phyloP scores from a whole-genome alignment of 192 early-diverging fungal species.

The Backusella liffmaniae region DNA sequence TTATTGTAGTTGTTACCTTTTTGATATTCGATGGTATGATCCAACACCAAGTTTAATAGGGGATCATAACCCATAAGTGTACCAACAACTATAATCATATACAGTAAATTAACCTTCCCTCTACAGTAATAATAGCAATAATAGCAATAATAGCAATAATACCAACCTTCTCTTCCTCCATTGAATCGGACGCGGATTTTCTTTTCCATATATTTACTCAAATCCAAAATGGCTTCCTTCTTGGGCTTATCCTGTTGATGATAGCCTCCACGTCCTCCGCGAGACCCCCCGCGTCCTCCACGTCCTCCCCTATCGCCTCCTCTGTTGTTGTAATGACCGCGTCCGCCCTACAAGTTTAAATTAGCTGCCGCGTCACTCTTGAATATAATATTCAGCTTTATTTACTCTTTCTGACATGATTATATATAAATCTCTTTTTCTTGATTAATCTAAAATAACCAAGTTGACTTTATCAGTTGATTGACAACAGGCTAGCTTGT shows the following conservation, averaged over 20 bases:
- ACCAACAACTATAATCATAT: conserved; percentile 68
- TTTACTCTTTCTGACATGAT: conserved; percentile 10
- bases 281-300: conserved; percentile 50
- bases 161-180: conserved; percentile 87
- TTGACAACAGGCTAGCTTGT: background rate
- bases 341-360: background rate
- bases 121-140: background rate
- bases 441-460: background rate
- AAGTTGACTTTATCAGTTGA: background rate
- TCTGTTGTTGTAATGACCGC: conserved; percentile 24
- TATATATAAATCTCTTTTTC: background rate
- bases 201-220: conserved; percentile 92
- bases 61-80: conserved; percentile 91
- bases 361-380: background rate
- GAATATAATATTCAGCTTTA: background rate
- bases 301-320: conserved; percentile 49
- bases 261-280: conserved; percentile 48
- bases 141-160: background rate
- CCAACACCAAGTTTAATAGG: conserved; percentile 91
- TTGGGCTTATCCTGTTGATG: conserved; percentile 65
- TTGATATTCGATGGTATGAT: conserved; percentile 84
- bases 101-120: background rate
- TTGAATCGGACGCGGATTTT: conserved; percentile 90
- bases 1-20: conserved; percentile 46
- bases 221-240: conserved; percentile 92